Base-by-base conservation (phyloP, 352 stramenopile genomes). In the Phytophthora pinifolia region DNA sequence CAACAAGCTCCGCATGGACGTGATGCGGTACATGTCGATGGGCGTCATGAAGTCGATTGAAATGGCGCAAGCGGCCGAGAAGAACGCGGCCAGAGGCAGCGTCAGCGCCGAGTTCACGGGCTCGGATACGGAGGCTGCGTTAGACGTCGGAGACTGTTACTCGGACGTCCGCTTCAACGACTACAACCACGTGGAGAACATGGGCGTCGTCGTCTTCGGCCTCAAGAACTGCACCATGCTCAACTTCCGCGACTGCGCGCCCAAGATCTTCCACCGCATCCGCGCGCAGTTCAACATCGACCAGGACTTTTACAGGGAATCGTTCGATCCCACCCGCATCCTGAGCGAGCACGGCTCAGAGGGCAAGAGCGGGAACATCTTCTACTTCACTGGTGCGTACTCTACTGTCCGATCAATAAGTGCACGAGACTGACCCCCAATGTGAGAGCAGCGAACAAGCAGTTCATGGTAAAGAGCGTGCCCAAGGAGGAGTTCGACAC, bases 381-480 rank as follows among this genome's bases (percentile, higher is more conserved):
- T 94, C 48, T 94, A 94, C 70, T 94, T 94, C 41, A 94, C 79
- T 33, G 72, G 72, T 84, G 34, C 20, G 53, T 37, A 1, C 27
- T 12, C 10, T 48, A 31, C 3, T 39, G 37, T 12, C 12, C 8
- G 31, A 30, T n/a, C 6, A 2, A 8, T 34, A 1, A 13, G 31
- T 8, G 69, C 22, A 59, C 17, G 34, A 50, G 36, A 29, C 29
- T 45, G 47, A 62, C 22, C 10, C 5, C 37, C 25, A 53, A 34
- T 42, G 25, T 30, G 10, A 6, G 42, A 37, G 14, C 64, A 82
- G 78, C 79, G 33, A 94, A 94, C 73, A 85, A 87, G 37, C 79
- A 90, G 56, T 94, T 90, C 39, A 92, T 94, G 83, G 83, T 94
- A 46, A 94, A 94, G 70, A 92, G 81, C 54, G 83, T 94, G 25